A percentile compares a stretch with the other conserved stretches of the same genome.
These are phyloP conservation scores for Penicillium goetzii DNA, from an alignment of 495 filamentous ascomycete genomes.

Conservation along the genomic window DNA sequence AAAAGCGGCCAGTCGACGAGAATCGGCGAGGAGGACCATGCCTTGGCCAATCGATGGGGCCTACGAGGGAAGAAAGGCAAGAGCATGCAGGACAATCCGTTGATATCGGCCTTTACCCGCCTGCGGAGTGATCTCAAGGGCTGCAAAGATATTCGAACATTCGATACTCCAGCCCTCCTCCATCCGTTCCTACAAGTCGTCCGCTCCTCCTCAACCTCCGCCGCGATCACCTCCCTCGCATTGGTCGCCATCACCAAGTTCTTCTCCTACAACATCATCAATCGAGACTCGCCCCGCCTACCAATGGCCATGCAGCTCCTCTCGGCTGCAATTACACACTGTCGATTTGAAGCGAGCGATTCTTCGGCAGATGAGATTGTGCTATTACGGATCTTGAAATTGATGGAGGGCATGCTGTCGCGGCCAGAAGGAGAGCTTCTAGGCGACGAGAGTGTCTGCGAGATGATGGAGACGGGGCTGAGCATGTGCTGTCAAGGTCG, in stretches of 20 bases:
- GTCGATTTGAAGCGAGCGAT: conserved; percentile 95
- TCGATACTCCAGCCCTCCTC: conserved; percentile 87
- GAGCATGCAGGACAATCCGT: conserved; percentile 97
- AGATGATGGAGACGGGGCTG: conserved; percentile 98
- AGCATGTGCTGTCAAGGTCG: conserved; percentile 96
- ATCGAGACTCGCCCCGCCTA: conserved; percentile 77
- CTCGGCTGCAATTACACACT: conserved; percentile 94
- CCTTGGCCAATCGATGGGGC: conserved; percentile 75
- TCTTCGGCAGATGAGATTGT: conserved; percentile 95
- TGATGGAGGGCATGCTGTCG: conserved; percentile 97
- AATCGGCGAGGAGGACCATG: conserved; percentile 52
- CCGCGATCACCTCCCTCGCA: conserved; percentile 92
- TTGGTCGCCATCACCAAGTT: conserved; percentile 97
- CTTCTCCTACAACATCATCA: conserved; percentile 91
- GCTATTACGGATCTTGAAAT: conserved; percentile 85
- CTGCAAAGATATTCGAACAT: conserved; percentile 90
- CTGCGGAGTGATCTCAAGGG: conserved; percentile 85
- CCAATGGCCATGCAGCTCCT: conserved; percentile 91
- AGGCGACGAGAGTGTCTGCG: conserved; percentile 95
- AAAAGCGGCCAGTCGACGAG: conserved; percentile 30
- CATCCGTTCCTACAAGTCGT: conserved; percentile 98
- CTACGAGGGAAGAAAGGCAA: conserved; percentile 94
- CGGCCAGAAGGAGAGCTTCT: conserved; percentile 88
- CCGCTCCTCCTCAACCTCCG: conserved; percentile 93
- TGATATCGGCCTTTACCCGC: conserved; percentile 93